Base-by-base conservation (phyloP, 2,329 filamentous ascomycete genomes). In the Aspergillus clavatus region DNA sequence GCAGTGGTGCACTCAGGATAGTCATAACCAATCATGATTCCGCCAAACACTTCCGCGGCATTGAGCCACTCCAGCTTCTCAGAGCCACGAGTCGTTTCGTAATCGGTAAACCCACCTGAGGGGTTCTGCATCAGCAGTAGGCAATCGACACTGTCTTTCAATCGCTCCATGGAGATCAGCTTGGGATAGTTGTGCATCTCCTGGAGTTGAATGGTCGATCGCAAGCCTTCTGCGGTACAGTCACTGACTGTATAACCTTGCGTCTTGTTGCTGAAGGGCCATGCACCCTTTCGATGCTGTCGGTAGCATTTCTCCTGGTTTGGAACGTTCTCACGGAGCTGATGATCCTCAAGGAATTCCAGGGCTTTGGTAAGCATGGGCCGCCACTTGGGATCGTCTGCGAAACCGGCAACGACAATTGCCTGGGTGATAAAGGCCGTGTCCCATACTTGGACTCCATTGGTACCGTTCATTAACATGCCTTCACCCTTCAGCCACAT, bases 21-120 rank as follows among this genome's bases (percentile, higher is more conserved):
- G 65, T 95, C 89, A 66, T 98, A 98, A 63, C 97, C 91, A 43
- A 98, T 85, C 93, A 98, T 98, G 71, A 98, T 98, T 16, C 84
- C 80, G 11, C 89, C 90, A 66, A 98, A 98, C 0, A 98, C 90
- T 65, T 98, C 93, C 1, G 93, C 93, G 0, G 91, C 91, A 60
- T 98, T 98, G 35, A 98, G 79, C 65, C 83, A 77, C 67, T 98
- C 93, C 54, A 97, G 67, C 54, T 79, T 80, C 54, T 86, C 77
- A 7, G 87, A 85, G 2, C 86, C 91, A 21, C 93, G 82, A 1
- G 84, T 85, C 1, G 80, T 80, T 63, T 98, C 93, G 65, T 98
- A 98, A 12, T 89, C 93, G 0, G 89, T 87, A 62, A 89, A 91
- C 3, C 89, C 93, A 18, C 90, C 90, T 8, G 83, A 86, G 2